Conservation (phyloP, 2,329 filamentous ascomycete species). For the Biscogniauxia sp. region DNA sequence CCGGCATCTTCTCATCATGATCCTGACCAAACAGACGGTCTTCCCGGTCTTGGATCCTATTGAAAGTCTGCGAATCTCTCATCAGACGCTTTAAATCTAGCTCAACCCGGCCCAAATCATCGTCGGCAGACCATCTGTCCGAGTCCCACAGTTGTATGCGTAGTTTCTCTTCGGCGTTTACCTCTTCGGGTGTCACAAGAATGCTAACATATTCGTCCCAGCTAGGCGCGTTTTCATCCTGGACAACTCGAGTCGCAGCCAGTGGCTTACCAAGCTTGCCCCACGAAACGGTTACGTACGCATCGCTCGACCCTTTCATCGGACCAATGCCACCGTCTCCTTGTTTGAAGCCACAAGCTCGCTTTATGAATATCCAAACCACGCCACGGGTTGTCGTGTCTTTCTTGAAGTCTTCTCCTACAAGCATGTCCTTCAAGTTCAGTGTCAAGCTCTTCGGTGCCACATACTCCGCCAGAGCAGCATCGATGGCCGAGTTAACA, state of each 20-base stretch:
- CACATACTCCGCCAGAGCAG: conserved; percentile 72
- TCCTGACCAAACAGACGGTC: conserved; percentile 67
- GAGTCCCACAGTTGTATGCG: conserved; percentile 74
- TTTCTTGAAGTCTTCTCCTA: conserved; percentile 77
- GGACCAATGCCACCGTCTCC: conserved; percentile 64
- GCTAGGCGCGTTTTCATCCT: conserved; percentile 62
- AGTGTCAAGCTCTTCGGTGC: conserved; percentile 73
- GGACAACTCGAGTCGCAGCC: conserved; percentile 63
- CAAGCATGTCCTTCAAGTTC: conserved; percentile 73
- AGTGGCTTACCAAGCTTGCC: conserved; percentile 73
- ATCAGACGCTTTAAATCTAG: conserved; percentile 65
- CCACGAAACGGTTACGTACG: conserved; percentile 72
- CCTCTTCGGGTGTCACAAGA: conserved; percentile 67
- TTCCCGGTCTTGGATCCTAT: conserved; percentile 59
- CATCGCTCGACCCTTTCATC: conserved; percentile 63
- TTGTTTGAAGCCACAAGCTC: conserved; percentile 68
- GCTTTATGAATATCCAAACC: conserved; percentile 63
- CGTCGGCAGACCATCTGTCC: conserved; percentile 69
- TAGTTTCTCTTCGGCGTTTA: conserved; percentile 69
- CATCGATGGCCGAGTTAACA: conserved; percentile 71
- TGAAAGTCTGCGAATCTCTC: conserved; percentile 55
- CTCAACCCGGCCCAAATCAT: conserved; percentile 72
- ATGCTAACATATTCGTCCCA: conserved; percentile 71
- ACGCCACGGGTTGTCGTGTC: conserved; percentile 65
- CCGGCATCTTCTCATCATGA: conserved; percentile 65